phyloP scores from a whole-genome alignment of 305 asterid species.

The Fraxinus xanthoxyloides region DNA sequence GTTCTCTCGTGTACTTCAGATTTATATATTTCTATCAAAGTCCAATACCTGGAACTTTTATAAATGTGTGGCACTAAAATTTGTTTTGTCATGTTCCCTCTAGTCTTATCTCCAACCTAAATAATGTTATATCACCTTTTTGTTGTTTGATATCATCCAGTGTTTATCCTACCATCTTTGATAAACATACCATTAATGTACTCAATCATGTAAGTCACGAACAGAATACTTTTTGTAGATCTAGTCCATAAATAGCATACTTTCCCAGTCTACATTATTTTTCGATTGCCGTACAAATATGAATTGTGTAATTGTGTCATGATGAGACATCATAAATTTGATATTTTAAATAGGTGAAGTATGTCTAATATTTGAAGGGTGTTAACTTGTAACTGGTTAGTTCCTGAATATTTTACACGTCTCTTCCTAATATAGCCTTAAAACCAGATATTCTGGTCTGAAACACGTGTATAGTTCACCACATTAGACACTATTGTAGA shows the following conservation, averaged over 20 bases:
- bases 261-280: not conserved
- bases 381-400: constrained; percentile 25
- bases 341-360: not conserved
- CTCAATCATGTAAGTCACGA: not conserved
- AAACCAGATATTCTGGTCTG: constrained; percentile 36
- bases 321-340: not conserved
- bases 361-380: constrained; percentile 18
- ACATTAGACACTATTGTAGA: not conserved
- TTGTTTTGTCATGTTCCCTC: not conserved
- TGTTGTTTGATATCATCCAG: not conserved
- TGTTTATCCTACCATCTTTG: not conserved
- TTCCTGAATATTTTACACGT: constrained; percentile 25
- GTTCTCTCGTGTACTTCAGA: not conserved
- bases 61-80: not conserved
- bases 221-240: not conserved
- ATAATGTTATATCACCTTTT: not conserved
- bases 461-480: constrained; percentile 10
- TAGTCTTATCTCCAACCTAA: not conserved
- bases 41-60: not conserved
- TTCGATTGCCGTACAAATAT: not conserved
- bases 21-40: not conserved
- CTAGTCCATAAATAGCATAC: not conserved
- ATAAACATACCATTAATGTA: not conserved
- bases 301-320: not conserved
- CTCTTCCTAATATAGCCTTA: constrained; percentile 33